Conservation (phyloP, 2,329 filamentous ascomycete species). For the Coniella vitis region DNA sequence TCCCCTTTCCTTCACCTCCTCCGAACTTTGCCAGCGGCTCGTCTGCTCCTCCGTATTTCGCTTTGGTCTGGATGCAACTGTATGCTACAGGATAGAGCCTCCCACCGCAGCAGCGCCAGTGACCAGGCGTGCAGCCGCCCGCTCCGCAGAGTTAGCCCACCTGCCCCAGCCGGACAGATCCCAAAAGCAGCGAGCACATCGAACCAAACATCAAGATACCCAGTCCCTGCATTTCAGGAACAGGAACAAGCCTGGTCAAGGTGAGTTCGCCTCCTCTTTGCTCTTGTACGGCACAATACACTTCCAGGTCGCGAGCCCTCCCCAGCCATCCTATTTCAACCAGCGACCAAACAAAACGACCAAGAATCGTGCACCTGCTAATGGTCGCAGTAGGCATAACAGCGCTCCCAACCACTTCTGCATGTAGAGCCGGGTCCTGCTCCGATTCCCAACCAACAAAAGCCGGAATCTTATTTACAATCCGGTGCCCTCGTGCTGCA, state of each 20-base stretch:
- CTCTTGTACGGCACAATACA: background rate
- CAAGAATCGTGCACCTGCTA: background rate
- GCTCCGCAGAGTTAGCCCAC: too few relatives aligned
- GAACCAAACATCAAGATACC: background rate
- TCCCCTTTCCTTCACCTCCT: background rate
- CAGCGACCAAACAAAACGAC: background rate
- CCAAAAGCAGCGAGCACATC: background rate
- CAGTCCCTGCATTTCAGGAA: background rate
- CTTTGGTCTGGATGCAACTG: background rate
- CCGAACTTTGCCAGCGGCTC: too few relatives aligned
- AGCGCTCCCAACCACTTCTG: too few relatives aligned
- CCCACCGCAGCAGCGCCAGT: background rate
- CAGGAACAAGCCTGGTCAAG: background rate
- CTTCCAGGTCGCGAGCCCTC: background rate
- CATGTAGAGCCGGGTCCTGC: background rate
- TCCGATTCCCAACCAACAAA: background rate
- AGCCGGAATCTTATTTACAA: too few relatives aligned
- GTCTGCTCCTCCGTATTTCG: too few relatives aligned
- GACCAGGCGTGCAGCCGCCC: background rate
- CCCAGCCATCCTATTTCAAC: slow-evolving; percentile 16
- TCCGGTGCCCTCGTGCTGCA: too few relatives aligned
- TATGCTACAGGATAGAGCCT: background rate
- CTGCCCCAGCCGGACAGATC: background rate
- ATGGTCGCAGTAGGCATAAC: too few relatives aligned
- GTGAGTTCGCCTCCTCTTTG: background rate